These are phyloP conservation scores for Chiua virens DNA, from an alignment of 768 basidiomycete species.

Conservation along the genomic window DNA sequence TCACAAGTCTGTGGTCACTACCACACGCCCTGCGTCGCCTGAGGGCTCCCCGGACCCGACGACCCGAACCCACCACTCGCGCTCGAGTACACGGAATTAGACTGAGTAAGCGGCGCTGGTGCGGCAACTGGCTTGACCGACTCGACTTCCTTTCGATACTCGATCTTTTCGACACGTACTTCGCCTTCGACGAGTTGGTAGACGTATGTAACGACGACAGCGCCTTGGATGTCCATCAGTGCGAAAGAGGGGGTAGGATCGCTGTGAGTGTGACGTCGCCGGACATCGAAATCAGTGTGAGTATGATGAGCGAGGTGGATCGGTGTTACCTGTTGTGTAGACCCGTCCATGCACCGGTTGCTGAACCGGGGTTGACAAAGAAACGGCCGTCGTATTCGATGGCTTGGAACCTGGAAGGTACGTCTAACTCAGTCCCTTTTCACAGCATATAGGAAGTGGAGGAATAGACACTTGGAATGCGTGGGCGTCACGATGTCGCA, in stretches of 20 bases:
- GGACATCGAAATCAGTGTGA: neutral
- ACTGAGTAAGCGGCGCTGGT: slow-evolving; percentile 20
- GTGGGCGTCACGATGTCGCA: too few relatives aligned
- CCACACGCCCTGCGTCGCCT: slow-evolving; percentile 28
- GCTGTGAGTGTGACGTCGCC: slow-evolving; percentile 36
- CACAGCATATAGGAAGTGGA: neutral
- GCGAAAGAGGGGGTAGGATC: slow-evolving; percentile 94
- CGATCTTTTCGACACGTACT: slow-evolving; percentile 90
- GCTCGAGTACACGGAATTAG: slow-evolving; percentile 35
- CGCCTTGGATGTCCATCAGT: slow-evolving; percentile 96
- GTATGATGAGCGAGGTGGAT: too few relatives aligned
- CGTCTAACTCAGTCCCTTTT: neutral
- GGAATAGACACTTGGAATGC: too few relatives aligned
- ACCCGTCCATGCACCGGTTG: slow-evolving; percentile 93
- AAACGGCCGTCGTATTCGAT: slow-evolving; percentile 89
- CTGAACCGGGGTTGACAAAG: slow-evolving; percentile 95
- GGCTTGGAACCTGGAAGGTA: slow-evolving; percentile 75
- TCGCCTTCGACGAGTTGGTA: slow-evolving; percentile 94
- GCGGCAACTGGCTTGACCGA: slow-evolving; percentile 30
- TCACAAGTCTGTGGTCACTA: slow-evolving; percentile 3
- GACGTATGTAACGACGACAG: slow-evolving; percentile 95
- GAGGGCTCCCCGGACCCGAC: slow-evolving; percentile 27
- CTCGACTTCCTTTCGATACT: slow-evolving; percentile 68
- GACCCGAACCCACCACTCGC: slow-evolving; percentile 19
- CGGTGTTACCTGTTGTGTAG: slow-evolving; percentile 11